Percentiles rank a stretch among this genome's conserved stretches.
Evolutionary conservation across 2,329 filamentous ascomycete genomes (phyloP).

Genomic region (Sporothrix inflata): DNA sequence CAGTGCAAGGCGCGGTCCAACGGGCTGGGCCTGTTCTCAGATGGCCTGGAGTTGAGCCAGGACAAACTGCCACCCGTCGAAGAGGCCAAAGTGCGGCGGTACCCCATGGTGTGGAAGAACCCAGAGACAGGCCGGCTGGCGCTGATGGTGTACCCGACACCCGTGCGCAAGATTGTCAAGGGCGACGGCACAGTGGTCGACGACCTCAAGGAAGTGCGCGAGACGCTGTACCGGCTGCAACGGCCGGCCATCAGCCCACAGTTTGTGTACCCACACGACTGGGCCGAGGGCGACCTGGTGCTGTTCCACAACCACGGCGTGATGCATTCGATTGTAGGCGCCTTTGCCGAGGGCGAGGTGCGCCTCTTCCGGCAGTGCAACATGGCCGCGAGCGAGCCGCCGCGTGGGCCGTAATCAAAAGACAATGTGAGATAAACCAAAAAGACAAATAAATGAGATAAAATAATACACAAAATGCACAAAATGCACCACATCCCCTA

Average conservation of each 20-base stretch:
- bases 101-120: constrained; percentile 81
- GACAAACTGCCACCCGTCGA: constrained; percentile 67
- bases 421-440: neutral
- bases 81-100: constrained; percentile 65
- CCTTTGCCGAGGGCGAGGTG: constrained; percentile 73
- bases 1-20: constrained; percentile 65
- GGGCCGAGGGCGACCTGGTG: constrained; percentile 75
- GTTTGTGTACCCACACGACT: constrained; percentile 74
- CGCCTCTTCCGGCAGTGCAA: constrained; percentile 79
- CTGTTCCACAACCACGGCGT: constrained; percentile 79
- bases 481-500: neutral
- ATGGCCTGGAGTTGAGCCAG: constrained; percentile 55
- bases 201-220: constrained; percentile 66
- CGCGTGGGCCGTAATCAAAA: constrained; percentile 24
- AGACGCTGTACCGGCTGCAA: constrained; percentile 70
- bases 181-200: constrained; percentile 64
- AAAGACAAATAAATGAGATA: neutral
- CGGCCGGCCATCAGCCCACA: constrained; percentile 68
- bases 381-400: constrained; percentile 62
- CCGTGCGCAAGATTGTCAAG: constrained; percentile 71
- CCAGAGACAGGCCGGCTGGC: constrained; percentile 67
- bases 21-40: constrained; percentile 69
- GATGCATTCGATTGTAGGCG: constrained; percentile 74
- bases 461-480: neutral
- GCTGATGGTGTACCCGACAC: constrained; percentile 75